phyloP scores from a whole-genome alignment of 2,329 filamentous ascomycete genomes.

The Tolypocladium cylindrosporum region DNA sequence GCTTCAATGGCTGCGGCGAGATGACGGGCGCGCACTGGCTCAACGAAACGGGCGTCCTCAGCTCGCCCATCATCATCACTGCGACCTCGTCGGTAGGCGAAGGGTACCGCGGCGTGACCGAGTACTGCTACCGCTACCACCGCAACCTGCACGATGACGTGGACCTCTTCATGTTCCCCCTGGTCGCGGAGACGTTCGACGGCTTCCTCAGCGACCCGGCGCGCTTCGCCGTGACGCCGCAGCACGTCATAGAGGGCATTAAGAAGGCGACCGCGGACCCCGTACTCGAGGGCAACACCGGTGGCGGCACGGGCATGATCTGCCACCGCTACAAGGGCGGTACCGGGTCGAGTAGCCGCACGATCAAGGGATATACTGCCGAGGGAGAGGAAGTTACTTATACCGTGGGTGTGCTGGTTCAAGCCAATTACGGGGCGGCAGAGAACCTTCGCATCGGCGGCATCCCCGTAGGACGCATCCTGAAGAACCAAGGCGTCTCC shows the following conservation, averaged over 20 bases:
- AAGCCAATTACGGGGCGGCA: conserved; percentile 54
- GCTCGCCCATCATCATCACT: conserved; percentile 51
- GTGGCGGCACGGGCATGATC: conserved; percentile 60
- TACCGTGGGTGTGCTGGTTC: conserved; percentile 51
- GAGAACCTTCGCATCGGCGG: conserved; percentile 48
- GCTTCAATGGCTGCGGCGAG: conserved; percentile 55
- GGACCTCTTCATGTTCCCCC: conserved; percentile 44
- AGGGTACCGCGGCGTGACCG: conserved; percentile 47
- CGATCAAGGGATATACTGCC: conserved; percentile 35
- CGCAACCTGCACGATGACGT: conserved; percentile 29
- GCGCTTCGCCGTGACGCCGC: conserved; percentile 42
- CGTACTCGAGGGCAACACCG: conserved; percentile 52
- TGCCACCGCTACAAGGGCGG: conserved; percentile 59
- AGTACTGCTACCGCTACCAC: conserved; percentile 40
- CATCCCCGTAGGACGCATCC: conserved; percentile 49
- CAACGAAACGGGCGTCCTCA: conserved; percentile 48
- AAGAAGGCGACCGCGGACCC: conserved; percentile 35
- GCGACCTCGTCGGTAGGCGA: conserved; percentile 48
- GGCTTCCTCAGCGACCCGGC: conserved; percentile 49
- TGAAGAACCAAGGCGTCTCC: conserved; percentile 21
- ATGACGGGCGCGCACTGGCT: conserved; percentile 53
- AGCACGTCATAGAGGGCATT: conserved; percentile 45
- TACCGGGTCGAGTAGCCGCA: conserved; percentile 50
- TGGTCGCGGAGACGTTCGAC: conserved; percentile 55
- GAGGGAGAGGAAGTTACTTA: conserved; percentile 30